Conservation (phyloP, 257 asterid genomes). For the Salvia rosmarinus region DNA sequence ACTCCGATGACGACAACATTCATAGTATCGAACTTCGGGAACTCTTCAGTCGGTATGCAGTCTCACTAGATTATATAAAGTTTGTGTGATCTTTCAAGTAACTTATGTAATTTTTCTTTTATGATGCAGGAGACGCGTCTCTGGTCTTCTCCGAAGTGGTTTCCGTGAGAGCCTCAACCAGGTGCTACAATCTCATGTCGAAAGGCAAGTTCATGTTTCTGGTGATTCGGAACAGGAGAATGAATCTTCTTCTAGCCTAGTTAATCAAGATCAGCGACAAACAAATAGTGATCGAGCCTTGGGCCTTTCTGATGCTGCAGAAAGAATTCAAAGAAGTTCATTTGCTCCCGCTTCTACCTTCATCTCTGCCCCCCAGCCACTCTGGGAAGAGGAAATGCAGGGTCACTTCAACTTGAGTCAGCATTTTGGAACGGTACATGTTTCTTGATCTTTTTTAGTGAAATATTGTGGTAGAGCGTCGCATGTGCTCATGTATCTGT, state of each 20-base stretch:
- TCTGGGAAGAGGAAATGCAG: slow-evolving; percentile 59
- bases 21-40: slow-evolving; percentile 74
- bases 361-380: slow-evolving; percentile 48
- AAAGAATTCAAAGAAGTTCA: slow-evolving; percentile 41
- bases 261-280: slow-evolving; percentile 51
- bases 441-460: not conserved
- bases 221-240: slow-evolving; percentile 65
- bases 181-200: slow-evolving; percentile 76
- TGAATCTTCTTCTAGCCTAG: slow-evolving; percentile 49
- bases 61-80: not conserved
- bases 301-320: slow-evolving; percentile 40
- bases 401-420: slow-evolving; percentile 46
- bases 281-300: slow-evolving; percentile 47
- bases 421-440: slow-evolving; percentile 58
- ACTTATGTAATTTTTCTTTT: slow-evolving; percentile 6
- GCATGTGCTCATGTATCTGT: slow-evolving; percentile 1
- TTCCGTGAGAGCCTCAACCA: slow-evolving; percentile 83
- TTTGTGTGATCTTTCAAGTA: not conserved
- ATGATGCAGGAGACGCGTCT: slow-evolving; percentile 73
- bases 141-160: slow-evolving; percentile 86
- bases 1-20: slow-evolving; percentile 67
- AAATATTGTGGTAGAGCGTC: not conserved
- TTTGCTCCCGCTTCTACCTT: slow-evolving; percentile 44
- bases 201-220: slow-evolving; percentile 68
- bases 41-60: slow-evolving; percentile 79